phyloP scores from a whole-genome alignment of 768 basidiomycete genomes.

The Phaffia australis region DNA sequence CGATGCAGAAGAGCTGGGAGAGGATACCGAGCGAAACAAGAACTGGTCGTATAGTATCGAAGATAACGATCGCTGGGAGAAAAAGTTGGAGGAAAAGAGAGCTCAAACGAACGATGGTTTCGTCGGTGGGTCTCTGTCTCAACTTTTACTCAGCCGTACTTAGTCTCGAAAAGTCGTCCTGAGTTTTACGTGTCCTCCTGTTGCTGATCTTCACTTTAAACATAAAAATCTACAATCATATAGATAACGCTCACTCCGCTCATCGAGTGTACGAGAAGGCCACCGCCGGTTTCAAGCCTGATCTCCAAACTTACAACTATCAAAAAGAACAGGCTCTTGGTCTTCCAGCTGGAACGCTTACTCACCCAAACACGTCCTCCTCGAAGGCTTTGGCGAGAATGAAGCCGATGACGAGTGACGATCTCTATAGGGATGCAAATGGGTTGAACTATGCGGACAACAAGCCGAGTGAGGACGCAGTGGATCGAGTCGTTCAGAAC shows the following conservation, averaged over 20 bases:
- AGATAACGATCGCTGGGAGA: conserved; percentile 94
- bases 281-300: conserved; percentile 74
- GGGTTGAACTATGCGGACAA: conserved; percentile 86
- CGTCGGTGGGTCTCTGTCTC: conserved; percentile 53
- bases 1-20: conserved; percentile 20
- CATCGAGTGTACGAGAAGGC: conserved; percentile 86
- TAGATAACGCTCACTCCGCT: conserved; percentile 84
- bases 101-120: conserved; percentile 81
- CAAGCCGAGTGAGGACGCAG: conserved; percentile 89
- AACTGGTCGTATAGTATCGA: conserved; percentile 94
- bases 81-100: conserved; percentile 58
- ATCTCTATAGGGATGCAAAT: conserved; percentile 86
- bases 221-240: background rate
- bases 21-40: conserved; percentile 72
- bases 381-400: conserved; percentile 43
- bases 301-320: conserved; percentile 71
- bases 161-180: background rate
- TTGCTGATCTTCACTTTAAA: background rate
- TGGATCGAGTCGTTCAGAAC: conserved; percentile 81
- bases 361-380: conserved; percentile 38
- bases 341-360: conserved; percentile 56
- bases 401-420: conserved; percentile 44
- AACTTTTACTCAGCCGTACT: background rate
- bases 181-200: background rate
- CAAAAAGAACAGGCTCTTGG: conserved; percentile 82